phyloP scores from a whole-genome alignment of 169 alveolate species.

The Plasmodium sp. region DNA sequence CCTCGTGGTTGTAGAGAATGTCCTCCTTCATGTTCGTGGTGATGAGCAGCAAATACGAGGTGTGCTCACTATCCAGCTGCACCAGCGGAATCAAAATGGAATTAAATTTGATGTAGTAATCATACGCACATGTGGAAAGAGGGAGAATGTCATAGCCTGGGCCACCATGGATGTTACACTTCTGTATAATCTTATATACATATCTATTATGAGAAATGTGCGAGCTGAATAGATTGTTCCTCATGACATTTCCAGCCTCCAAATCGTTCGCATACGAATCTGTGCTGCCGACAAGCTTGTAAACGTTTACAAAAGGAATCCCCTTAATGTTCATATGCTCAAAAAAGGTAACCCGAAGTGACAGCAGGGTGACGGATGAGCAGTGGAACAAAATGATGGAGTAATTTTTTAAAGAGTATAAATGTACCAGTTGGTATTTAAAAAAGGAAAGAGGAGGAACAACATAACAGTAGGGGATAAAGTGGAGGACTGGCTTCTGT shows the following conservation, averaged over 20 bases:
- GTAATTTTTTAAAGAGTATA: conserved; percentile 68
- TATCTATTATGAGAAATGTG: conserved; percentile 10
- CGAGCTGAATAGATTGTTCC: conserved; percentile 32
- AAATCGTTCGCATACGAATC: background rate
- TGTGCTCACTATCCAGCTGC: conserved; percentile 15
- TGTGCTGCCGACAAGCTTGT: conserved; percentile 21
- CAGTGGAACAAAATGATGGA: conserved; percentile 54
- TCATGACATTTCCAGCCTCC: conserved; percentile 30
- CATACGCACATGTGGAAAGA: conserved; percentile 69
- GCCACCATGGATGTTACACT: conserved; percentile 71
- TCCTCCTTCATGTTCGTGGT: conserved; percentile 74
- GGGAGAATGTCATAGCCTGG: conserved; percentile 64
- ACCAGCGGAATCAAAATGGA: conserved; percentile 60
- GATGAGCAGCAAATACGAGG: conserved; percentile 47
- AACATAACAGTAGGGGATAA: conserved; percentile 64
- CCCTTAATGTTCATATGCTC: conserved; percentile 67
- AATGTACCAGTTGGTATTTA: conserved; percentile 33
- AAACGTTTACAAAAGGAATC: conserved; percentile 66
- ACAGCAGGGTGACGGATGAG: conserved; percentile 11
- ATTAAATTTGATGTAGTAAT: conserved; percentile 66
- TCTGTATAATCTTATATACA: conserved; percentile 33
- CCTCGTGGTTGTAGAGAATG: conserved; percentile 44
- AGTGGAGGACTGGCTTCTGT: conserved; percentile 48
- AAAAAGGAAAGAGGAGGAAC: conserved; percentile 63
- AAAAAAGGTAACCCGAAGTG: conserved; percentile 48